Base-by-base conservation (phyloP, 805 yeast genomes). In the Saccharomycopsis fodiens region DNA sequence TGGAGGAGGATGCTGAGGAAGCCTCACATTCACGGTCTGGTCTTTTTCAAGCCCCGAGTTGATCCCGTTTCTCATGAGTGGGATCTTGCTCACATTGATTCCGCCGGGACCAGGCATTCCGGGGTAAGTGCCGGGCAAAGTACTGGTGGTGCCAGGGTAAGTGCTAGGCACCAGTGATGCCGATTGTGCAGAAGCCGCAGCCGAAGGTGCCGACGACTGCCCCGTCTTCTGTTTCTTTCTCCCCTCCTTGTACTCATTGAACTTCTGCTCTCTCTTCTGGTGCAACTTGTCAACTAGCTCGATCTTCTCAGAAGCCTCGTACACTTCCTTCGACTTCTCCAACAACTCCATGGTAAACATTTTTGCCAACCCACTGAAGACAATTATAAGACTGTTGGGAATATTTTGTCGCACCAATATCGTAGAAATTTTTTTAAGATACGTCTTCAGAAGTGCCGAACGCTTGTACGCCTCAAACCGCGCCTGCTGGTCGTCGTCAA, bases 321-420 rank as follows among this genome's bases (percentile, higher is more conserved):
- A 50, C 37, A 50, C 44, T 22, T 50, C 53, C 19, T 39, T 44
- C n/a, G 53, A 27, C 35, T 50, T 50, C 21, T 50, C 53, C 20
- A 50, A 22, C n/a, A 50, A 40, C 20, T 50, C 53, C 47, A 50
- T 40, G 8, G 44, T 32, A 35, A 50, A 50, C 32, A 46, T 43
- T 37, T 47, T 46, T 4, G 51, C 50, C 22, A 50, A 23, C 15
- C 51, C 53, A 44, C 51, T 50, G 23, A 50, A 35, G 2, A 45
- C 53, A 29, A 35, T 42, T 30, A 41, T 47, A 10, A 44, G 35
- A 15, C 43, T 42, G 4, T 39, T 45, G 3, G 53, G 42, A 4
- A 50, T 30, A 27, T 44, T 47, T 29, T 46, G 53, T 6, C 44
- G 46, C 10, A 50, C 22, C 10, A 50, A 35, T 15, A 42, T n/a